phyloP scores from a whole-genome alignment of 2,329 filamentous ascomycete genomes.

The Beauveria brongniartii region DNA sequence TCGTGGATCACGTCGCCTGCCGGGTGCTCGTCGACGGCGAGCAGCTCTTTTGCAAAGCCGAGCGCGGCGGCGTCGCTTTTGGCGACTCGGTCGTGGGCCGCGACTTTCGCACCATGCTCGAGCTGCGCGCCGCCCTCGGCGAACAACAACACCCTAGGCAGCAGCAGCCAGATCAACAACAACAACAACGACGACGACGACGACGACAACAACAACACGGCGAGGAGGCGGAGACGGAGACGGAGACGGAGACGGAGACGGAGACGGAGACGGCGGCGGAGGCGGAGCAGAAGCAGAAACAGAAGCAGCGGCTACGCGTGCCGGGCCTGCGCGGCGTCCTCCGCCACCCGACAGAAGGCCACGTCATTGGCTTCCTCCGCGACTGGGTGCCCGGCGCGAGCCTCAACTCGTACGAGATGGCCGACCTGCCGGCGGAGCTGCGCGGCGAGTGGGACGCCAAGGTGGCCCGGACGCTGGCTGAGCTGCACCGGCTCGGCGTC shows the following conservation, averaged over 20 bases:
- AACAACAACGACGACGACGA: no score
- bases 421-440: background rate
- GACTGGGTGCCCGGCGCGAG: constrained; percentile 6
- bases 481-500: constrained; percentile 1
- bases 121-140: background rate
- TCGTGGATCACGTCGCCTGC: constrained; percentile 6
- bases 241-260: background rate
- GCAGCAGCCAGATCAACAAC: no score
- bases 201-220: no score
- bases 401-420: background rate
- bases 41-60: constrained; percentile 8
- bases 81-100: constrained; percentile 8
- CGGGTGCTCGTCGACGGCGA: constrained; percentile 2
- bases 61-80: constrained; percentile 9
- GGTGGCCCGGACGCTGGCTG: background rate
- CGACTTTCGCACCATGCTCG: constrained; percentile 4
- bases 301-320: background rate
- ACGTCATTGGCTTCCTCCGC: constrained; percentile 10
- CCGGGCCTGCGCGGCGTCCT: constrained; percentile 2
- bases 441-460: background rate
- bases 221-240: no score
- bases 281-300: background rate
- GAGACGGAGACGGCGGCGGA: background rate
- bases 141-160: background rate
- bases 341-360: constrained; percentile 4